Evolutionary conservation across 441 rosid genomes (phyloP).

Genomic region (Flueggea neowawraea): DNA sequence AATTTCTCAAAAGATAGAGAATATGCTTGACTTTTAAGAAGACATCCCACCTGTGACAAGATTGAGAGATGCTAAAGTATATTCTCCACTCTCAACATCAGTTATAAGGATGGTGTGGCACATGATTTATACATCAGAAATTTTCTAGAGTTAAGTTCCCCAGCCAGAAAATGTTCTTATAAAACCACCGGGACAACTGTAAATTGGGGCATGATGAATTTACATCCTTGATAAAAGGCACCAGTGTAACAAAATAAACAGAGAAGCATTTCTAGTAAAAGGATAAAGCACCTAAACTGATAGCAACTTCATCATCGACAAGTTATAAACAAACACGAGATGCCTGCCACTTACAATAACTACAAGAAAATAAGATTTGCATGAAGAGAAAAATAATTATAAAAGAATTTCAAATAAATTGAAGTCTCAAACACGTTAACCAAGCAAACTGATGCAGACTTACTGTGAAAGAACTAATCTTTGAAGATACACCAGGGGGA

Average conservation of each 20-base stretch:
- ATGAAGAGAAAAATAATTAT: not conserved
- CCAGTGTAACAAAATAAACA: not conserved
- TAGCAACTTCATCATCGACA: not conserved
- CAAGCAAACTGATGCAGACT: constrained; percentile 10
- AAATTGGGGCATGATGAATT: too few species aligned
- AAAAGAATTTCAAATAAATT: not conserved
- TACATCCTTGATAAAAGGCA: not conserved
- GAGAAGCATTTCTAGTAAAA: not conserved
- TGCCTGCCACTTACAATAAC: not conserved
- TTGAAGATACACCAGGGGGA: constrained; percentile 37
- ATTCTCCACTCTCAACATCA: too few species aligned
- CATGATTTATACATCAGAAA: too few species aligned
- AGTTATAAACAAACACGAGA: not conserved
- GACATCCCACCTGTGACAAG: too few species aligned
- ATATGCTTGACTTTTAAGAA: too few species aligned
- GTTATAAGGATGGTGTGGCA: too few species aligned
- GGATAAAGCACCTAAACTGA: not conserved
- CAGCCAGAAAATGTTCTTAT: too few species aligned
- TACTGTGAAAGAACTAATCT: constrained; percentile 43
- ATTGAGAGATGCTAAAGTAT: too few species aligned
- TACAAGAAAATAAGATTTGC: not conserved
- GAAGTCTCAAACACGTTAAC: not conserved
- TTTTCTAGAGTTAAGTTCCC: too few species aligned
- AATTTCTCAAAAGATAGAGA: too few species aligned
- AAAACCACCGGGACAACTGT: too few species aligned